Conservation (phyloP, 768 basidiomycete species). For the Trametes sanguinea region DNA sequence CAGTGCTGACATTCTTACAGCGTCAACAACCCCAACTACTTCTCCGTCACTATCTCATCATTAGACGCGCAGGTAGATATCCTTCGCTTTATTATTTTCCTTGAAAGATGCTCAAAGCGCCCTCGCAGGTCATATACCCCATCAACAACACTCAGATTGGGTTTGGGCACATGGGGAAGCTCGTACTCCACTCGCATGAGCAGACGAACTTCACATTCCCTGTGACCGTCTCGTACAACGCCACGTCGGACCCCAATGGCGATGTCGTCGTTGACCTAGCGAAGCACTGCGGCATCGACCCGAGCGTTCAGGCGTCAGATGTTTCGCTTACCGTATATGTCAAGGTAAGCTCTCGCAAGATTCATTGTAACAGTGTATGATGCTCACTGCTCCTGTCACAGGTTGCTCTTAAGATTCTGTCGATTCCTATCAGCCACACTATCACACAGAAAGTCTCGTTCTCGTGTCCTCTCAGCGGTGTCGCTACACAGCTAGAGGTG, state of each 20-base stretch:
- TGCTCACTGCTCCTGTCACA: slow-evolving; percentile 29
- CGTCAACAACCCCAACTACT: slow-evolving; percentile 82
- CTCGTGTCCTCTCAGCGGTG: slow-evolving; percentile 56
- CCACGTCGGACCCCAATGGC: slow-evolving; percentile 50
- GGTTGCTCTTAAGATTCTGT: slow-evolving; percentile 66
- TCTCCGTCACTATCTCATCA: slow-evolving; percentile 63
- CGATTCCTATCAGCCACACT: slow-evolving; percentile 66
- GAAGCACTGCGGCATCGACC: slow-evolving; percentile 56
- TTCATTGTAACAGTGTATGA: not conserved
- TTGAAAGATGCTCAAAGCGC: not conserved
- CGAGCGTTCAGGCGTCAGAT: slow-evolving; percentile 44
- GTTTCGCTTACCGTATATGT: slow-evolving; percentile 68
- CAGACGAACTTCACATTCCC: slow-evolving; percentile 76
- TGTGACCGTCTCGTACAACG: slow-evolving; percentile 65
- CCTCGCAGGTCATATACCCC: slow-evolving; percentile 67
- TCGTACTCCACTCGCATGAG: slow-evolving; percentile 49
- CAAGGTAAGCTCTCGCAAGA: slow-evolving; percentile 43
- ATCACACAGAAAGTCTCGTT: slow-evolving; percentile 64
- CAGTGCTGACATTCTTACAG: slow-evolving; percentile 39
- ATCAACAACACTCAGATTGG: slow-evolving; percentile 72
- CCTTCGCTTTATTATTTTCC: not conserved
- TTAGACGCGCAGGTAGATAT: slow-evolving; percentile 58
- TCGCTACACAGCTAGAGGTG: slow-evolving; percentile 34
- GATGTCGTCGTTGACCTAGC: slow-evolving; percentile 63
- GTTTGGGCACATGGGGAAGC: slow-evolving; percentile 49